phyloP scores from a whole-genome alignment of 495 filamentous ascomycete genomes.

The Trichoderma virens region DNA sequence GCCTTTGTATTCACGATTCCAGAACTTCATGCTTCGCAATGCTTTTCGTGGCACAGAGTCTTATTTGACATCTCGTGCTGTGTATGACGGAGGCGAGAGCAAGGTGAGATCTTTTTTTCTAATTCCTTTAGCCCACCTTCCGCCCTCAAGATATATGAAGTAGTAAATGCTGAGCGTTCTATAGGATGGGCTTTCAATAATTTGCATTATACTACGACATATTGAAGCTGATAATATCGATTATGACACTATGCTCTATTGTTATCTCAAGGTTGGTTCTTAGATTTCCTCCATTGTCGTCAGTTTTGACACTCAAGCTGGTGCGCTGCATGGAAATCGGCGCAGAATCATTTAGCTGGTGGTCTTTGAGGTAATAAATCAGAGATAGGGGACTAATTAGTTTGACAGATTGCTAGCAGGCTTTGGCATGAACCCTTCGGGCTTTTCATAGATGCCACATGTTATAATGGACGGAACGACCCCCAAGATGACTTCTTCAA shows the following conservation, averaged over 20 bases:
- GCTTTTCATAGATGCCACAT: constrained; percentile 57
- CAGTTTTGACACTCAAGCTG: not conserved
- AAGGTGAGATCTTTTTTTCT: constrained; percentile 27
- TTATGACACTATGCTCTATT: constrained; percentile 54
- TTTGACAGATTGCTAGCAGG: constrained; percentile 49
- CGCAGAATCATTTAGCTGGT: not conserved
- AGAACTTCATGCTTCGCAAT: constrained; percentile 62
- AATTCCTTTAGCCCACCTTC: not conserved
- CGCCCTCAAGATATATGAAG: not conserved
- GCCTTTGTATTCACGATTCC: constrained; percentile 55
- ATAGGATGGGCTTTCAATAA: constrained; percentile 54
- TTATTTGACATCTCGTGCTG: constrained; percentile 49
- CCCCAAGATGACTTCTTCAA: constrained; percentile 51
- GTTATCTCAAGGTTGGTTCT: constrained; percentile 49
- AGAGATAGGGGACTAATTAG: constrained; percentile 2
- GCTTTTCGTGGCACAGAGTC: constrained; percentile 54
- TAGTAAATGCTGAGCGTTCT: not conserved
- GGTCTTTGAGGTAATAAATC: not conserved
- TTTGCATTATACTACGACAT: constrained; percentile 57
- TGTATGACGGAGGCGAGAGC: constrained; percentile 62
- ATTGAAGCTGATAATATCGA: constrained; percentile 53
- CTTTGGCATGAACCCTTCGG: constrained; percentile 61
- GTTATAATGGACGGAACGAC: constrained; percentile 53
- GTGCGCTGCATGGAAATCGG: not conserved
- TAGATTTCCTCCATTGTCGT: not conserved